Evolutionary conservation across 768 basidiomycete species (phyloP).

Genomic region (Favolaschia claudopus): DNA sequence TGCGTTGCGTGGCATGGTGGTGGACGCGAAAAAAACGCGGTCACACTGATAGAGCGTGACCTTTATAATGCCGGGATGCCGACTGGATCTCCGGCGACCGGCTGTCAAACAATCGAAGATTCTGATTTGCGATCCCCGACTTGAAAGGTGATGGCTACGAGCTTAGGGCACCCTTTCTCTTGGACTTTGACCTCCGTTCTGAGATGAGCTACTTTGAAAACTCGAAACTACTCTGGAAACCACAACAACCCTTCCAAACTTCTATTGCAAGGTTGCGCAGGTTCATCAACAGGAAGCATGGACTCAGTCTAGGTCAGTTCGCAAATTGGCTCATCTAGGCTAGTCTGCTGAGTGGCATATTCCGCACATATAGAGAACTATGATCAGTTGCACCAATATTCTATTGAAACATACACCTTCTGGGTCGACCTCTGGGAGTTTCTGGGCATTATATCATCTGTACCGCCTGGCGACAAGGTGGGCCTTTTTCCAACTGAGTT

Average conservation of each 20-base stretch:
- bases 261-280: conserved; percentile 60
- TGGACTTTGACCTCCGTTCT: not conserved
- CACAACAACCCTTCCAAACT: conserved; percentile 48
- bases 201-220: not conserved
- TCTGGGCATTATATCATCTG: conserved; percentile 65
- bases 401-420: conserved; percentile 66
- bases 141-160: no score
- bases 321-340: conserved; percentile 32
- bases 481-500: not conserved
- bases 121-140: no score
- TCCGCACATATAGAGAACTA: conserved; percentile 55
- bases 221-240: conserved; percentile 51
- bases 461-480: conserved; percentile 49
- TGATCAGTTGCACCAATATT: conserved; percentile 71
- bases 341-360: no score
- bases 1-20: no score
- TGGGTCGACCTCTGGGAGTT: conserved; percentile 76
- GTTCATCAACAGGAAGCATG: conserved; percentile 67
- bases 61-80: no score
- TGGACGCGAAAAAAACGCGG: no score
- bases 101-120: no score
- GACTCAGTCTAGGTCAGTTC: conserved; percentile 61
- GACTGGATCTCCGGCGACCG: no score
- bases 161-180: not conserved
- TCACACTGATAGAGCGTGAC: no score